Evolutionary conservation across 192 early-diverging fungal genomes (phyloP), one percentile per base, ranked within the genome.

Genomic region (Cladochytrium replicatum): DNA sequence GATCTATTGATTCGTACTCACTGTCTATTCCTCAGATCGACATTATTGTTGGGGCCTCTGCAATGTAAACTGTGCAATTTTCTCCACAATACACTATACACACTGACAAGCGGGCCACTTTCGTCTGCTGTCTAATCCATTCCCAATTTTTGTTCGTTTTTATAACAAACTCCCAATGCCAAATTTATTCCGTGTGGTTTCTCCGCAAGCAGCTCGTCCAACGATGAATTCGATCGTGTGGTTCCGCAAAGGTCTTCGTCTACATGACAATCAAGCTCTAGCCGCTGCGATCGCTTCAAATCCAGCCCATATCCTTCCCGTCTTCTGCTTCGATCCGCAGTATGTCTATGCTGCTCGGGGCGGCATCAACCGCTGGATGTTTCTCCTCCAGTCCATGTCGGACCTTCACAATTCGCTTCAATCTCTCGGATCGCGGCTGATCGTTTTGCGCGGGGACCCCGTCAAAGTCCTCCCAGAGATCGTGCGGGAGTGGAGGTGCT

Each of bases 11-110:
- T n/a, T n/a, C n/a, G n/a, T n/a, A n/a, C n/a, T n/a, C n/a, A n/a
- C n/a, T n/a, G n/a, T n/a, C n/a, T n/a, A n/a, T n/a, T n/a, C n/a
- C n/a, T n/a, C 47, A 64, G 63, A 64, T 89, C 59, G 89, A 95
- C 69, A 95, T 95, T 79, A 95, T 95, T 71, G 90, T 87, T 57
- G 92, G 91, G 76, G 91, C 91, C 43, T 88, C 83, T 64, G 87
- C 88, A 54, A 74, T 94, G 59, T 90, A 82, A n/a, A n/a, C n/a
- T n/a, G n/a, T n/a, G n/a, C n/a, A n/a, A n/a, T n/a, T n/a, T n/a
- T n/a, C n/a, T n/a, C n/a, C n/a, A n/a, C n/a, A n/a, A n/a, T n/a
- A n/a, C n/a, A n/a, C n/a, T n/a, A n/a, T n/a, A n/a, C n/a, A n/a
- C n/a, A n/a, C n/a, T n/a, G n/a, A n/a, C n/a, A n/a, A n/a, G n/a